A percentile compares a stretch with the other conserved stretches of the same genome.
These are phyloP conservation scores for Lachnum nothofagi DNA, from an alignment of 2,329 filamentous ascomycete species.

Conservation along the genomic window DNA sequence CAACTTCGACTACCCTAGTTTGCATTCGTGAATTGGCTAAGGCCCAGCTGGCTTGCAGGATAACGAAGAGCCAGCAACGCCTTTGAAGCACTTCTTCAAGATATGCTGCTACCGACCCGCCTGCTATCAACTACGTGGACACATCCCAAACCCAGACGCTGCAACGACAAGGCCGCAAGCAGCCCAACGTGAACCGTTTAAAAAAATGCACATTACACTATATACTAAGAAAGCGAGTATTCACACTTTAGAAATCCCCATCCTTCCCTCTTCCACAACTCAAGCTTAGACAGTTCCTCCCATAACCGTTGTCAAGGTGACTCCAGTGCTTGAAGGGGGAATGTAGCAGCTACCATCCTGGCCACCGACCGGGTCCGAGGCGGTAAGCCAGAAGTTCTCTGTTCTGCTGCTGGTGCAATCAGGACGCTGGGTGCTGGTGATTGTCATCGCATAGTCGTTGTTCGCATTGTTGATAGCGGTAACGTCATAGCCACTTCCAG, in stretches of 20 bases:
- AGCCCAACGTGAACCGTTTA: not conserved
- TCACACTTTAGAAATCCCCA: conserved; percentile 2
- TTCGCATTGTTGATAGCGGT: conserved; percentile 30
- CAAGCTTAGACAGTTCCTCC: conserved; percentile 21
- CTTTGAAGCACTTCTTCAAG: not conserved
- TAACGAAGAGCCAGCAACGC: not conserved
- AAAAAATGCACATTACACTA: conserved; percentile 15
- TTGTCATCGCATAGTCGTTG: conserved; percentile 29
- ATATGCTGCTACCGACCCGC: no score
- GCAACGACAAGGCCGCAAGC: not conserved
- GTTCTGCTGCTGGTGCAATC: conserved; percentile 21
- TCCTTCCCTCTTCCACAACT: not conserved
- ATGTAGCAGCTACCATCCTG: conserved; percentile 30
- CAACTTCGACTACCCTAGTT: not conserved
- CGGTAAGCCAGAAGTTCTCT: conserved; percentile 29
- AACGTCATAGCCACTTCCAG: conserved; percentile 28
- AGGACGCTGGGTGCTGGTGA: conserved; percentile 21
- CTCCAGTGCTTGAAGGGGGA: conserved; percentile 14
- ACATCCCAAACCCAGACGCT: no score
- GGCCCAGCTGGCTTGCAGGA: no score
- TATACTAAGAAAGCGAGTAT: conserved; percentile 15
- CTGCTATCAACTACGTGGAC: no score
- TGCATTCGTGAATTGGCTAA: not conserved
- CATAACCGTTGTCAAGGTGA: conserved; percentile 23
- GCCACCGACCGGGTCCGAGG: conserved; percentile 20